phyloP scores from a whole-genome alignment of 768 basidiomycete species.

The Dictyophora rubrovolvata region DNA sequence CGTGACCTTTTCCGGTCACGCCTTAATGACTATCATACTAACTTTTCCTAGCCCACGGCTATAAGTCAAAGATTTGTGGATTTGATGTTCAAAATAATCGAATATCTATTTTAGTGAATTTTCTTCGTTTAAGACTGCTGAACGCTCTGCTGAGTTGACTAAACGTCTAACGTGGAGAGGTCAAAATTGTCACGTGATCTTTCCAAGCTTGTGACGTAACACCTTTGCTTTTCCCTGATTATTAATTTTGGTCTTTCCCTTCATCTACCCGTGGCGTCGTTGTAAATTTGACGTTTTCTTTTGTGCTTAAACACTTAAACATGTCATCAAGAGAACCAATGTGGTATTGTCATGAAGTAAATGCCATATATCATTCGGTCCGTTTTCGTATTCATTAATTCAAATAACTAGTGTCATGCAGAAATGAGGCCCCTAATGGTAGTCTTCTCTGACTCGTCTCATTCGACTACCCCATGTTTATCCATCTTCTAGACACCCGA shows the following conservation, averaged over 20 bases:
- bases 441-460: slow-evolving; percentile 14
- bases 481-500: slow-evolving; percentile 50
- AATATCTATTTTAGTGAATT: too few species aligned
- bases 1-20: background rate
- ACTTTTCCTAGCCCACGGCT: too few species aligned
- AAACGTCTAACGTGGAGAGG: too few species aligned
- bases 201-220: background rate
- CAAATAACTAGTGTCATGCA: slow-evolving; percentile 55
- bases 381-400: slow-evolving; percentile 1
- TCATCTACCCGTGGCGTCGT: background rate
- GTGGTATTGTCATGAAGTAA: slow-evolving; percentile 72
- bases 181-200: background rate
- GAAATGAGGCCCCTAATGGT: slow-evolving; percentile 89
- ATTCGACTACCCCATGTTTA: slow-evolving; percentile 8
- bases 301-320: background rate
- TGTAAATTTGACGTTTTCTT: background rate
- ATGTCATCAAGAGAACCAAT: slow-evolving; percentile 68
- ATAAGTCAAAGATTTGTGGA: too few species aligned
- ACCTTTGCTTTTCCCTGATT: background rate
- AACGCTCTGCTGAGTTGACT: too few species aligned
- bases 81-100: too few species aligned
- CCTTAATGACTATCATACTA: background rate
- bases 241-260: background rate
- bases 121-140: too few species aligned
- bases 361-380: slow-evolving; percentile 4